Base-by-base conservation (phyloP, 495 filamentous ascomycete genomes). In the Penicillium dipodomyicola region DNA sequence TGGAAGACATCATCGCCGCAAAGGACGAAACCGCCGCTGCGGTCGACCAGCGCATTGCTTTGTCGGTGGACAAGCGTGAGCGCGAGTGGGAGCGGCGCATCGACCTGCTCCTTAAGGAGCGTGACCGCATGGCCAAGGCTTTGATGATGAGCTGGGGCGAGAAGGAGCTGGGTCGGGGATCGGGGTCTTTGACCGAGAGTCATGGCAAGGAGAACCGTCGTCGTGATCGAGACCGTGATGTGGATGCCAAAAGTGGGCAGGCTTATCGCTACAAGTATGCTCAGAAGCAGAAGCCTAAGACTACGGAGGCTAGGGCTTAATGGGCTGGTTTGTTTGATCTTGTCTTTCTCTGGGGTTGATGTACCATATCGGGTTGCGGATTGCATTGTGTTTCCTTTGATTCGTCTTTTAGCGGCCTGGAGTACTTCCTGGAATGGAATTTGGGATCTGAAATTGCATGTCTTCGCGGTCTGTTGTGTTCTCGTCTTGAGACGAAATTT, bases 91-190 rank as follows among this genome's bases (percentile, higher is more conserved):
- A 78, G 52, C 69, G 75, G 1, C 74, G 80, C 11, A 65, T 79
- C 11, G 74, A 82, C 45, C 57, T 84, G 7, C 60, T 83, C 8
- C 81, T 87, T 43, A 76, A 77, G 57, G 83, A 87, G 53, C 71
- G 81, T 35, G 80, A 79, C 30, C 77, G 74, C 42, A 76, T 83
- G 75, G 77, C 75, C 14, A 80, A 74, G 51, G 78, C 73, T 14
- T 67, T 82, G 52, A 67, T 82, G 70, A 71, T 66, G 71, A 63
- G 55, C 4, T 80, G 78, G 78, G 78, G 78, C 1, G 77, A 78
- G 61, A 78, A 81, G 52, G 79, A 82, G 39, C 42, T 76, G 54
- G 75, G 71, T 11, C 56, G 44, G 11, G 64, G 66, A 2, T 50
- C 64, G 5, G 59, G 59, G 4, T 25, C 47, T 12, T 19, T 68